Conservation (phyloP, 257 asterid genomes). For the Jasminum sambac region DNA sequence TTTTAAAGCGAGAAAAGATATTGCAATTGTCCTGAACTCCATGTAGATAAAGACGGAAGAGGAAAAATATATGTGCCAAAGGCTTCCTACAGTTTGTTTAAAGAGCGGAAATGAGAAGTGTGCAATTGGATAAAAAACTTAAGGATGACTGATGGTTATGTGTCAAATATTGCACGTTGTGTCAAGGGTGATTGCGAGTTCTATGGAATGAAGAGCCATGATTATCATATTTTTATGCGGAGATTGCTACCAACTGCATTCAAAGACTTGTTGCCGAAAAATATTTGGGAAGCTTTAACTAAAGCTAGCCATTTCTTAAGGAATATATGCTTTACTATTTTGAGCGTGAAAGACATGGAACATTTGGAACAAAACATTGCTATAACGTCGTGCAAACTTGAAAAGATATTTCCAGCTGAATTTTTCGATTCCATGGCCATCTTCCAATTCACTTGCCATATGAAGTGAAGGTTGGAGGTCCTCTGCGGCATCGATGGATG, state of each 20-base stretch:
- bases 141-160: too few species aligned
- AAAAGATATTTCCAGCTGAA: background rate
- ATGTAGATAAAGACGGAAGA: background rate
- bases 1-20: background rate
- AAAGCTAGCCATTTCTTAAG: background rate
- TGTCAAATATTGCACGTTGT: too few species aligned
- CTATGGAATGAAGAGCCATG: slow-evolving; percentile 12
- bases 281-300: background rate
- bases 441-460: too few species aligned
- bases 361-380: background rate
- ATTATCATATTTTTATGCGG: background rate
- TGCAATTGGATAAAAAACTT: too few species aligned
- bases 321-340: background rate
- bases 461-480: background rate
- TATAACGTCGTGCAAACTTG: background rate
- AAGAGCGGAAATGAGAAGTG: too few species aligned
- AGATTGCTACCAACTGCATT: background rate
- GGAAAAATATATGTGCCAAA: background rate
- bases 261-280: background rate
- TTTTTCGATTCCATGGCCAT: too few species aligned
- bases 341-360: background rate
- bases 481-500: too few species aligned
- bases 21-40: slow-evolving; percentile 1
- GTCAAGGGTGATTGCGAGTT: background rate
- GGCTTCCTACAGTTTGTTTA: too few species aligned